phyloP scores from a whole-genome alignment of 1,139 yeast species.

The Arxiozyma bovina region DNA sequence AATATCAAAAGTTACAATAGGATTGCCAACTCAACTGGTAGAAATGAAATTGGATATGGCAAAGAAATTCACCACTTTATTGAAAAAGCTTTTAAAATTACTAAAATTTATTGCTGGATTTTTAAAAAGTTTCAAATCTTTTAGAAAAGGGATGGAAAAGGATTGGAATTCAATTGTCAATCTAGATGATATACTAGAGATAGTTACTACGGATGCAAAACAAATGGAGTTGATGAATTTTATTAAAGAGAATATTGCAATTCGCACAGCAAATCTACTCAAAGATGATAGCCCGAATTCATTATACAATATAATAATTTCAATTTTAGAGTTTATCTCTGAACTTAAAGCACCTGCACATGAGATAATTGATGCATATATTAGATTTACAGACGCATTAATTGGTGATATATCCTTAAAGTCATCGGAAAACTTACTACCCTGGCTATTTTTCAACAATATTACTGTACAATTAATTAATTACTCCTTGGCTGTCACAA shows the following conservation, averaged over 20 bases:
- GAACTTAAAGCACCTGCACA: conserved; percentile 13
- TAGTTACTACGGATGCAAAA: conserved; percentile 14
- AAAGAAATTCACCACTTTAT: conserved; percentile 45
- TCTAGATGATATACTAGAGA: conserved; percentile 17
- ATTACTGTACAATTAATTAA: conserved; percentile 13
- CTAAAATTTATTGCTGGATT: conserved; percentile 55
- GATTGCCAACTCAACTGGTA: conserved; percentile 45
- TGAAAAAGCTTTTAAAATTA: conserved; percentile 50
- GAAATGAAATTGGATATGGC: conserved; percentile 49
- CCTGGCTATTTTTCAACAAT: conserved; percentile 21
- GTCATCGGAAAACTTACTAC: conserved; percentile 15
- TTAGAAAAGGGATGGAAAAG: conserved; percentile 45
- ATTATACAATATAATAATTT: conserved; percentile 8
- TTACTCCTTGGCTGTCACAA: conserved; percentile 13
- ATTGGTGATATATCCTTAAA: conserved; percentile 21
- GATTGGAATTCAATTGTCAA: conserved; percentile 54
- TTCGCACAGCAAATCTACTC: conserved; percentile 10
- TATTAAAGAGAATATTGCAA: conserved; percentile 14
- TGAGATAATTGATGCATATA: conserved; percentile 15
- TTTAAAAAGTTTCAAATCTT: conserved; percentile 41
- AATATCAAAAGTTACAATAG: conserved; percentile 34
- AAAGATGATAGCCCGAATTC: conserved; percentile 9
- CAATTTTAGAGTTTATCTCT: conserved; percentile 14
- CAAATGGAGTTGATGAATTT: conserved; percentile 10
- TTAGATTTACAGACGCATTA: conserved; percentile 19